Conservation (phyloP, 2,329 filamentous ascomycete species). For the Nemania sp. region DNA sequence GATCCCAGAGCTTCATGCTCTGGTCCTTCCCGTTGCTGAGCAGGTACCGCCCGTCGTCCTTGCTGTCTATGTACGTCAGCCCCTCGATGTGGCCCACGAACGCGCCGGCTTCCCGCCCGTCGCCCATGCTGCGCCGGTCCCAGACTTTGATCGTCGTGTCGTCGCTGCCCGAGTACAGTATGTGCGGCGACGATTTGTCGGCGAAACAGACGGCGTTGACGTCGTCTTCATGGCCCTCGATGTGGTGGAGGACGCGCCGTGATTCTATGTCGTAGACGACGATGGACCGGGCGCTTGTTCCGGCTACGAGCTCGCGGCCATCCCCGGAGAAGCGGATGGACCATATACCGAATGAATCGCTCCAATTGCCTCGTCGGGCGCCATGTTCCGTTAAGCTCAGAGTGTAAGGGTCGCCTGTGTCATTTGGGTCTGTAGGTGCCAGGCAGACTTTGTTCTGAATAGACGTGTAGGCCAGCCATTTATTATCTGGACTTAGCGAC, state of each 20-base stretch:
- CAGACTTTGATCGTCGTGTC: constrained; percentile 94
- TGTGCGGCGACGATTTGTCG: constrained; percentile 84
- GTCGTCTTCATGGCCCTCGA: constrained; percentile 81
- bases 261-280: constrained; percentile 93
- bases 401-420: constrained; percentile 76
- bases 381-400: constrained; percentile 69
- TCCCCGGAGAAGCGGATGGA: constrained; percentile 92
- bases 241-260: constrained; percentile 71
- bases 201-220: constrained; percentile 98
- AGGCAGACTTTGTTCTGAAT: constrained; percentile 84
- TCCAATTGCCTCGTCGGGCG: constrained; percentile 36
- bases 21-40: constrained; percentile 96
- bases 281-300: constrained; percentile 77
- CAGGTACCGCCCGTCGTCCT: constrained; percentile 77
- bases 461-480: constrained; percentile 87
- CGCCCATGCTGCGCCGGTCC: constrained; percentile 91
- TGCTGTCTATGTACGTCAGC: constrained; percentile 71
- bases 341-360: constrained; percentile 70
- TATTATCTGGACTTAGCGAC: constrained; percentile 87
- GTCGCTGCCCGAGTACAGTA: constrained; percentile 94
- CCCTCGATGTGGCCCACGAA: constrained; percentile 71
- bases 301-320: constrained; percentile 86
- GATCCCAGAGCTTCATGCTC: constrained; percentile 95
- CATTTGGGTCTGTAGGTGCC: constrained; percentile 82
- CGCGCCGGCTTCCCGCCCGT: constrained; percentile 70